A percentile compares a stretch with the other conserved stretches of the same genome.
phyloP scores from a whole-genome alignment of 2,329 filamentous ascomycete species.

The Colletotrichum scovillei region DNA sequence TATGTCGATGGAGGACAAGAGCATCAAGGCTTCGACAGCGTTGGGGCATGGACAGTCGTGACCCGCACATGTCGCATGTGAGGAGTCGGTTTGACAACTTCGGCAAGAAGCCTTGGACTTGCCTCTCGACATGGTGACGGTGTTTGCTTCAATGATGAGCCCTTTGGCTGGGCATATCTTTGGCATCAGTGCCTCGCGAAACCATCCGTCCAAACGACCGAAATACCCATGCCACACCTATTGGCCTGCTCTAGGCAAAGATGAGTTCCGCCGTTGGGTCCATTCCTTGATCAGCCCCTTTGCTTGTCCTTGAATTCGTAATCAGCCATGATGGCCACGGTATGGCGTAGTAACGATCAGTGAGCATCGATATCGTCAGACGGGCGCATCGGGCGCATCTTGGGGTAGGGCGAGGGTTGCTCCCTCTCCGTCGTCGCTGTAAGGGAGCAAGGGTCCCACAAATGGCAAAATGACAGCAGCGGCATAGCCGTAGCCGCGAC shows the following conservation, averaged over 20 bases:
- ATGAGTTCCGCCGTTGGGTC: background rate
- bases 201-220: background rate
- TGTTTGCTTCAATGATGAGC: background rate
- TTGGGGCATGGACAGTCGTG: too few species aligned
- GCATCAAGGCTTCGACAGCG: background rate
- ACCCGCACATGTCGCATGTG: background rate
- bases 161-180: background rate
- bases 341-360: background rate
- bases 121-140: background rate
- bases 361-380: slow-evolving; percentile 13
- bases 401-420: background rate
- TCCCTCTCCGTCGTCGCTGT: slow-evolving; percentile 3
- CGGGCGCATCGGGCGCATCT: background rate
- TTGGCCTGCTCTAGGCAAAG: background rate
- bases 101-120: background rate
- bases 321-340: background rate
- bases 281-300: background rate
- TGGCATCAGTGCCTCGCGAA: background rate
- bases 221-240: background rate
- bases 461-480: background rate
- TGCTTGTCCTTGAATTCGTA: background rate
- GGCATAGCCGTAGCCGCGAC: background rate
- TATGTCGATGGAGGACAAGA: background rate
- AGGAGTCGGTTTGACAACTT: background rate
- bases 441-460: background rate